Evolutionary conservation across 192 early-diverging fungal genomes (phyloP).

Genomic region (Jimgerdemannia lactiflua): DNA sequence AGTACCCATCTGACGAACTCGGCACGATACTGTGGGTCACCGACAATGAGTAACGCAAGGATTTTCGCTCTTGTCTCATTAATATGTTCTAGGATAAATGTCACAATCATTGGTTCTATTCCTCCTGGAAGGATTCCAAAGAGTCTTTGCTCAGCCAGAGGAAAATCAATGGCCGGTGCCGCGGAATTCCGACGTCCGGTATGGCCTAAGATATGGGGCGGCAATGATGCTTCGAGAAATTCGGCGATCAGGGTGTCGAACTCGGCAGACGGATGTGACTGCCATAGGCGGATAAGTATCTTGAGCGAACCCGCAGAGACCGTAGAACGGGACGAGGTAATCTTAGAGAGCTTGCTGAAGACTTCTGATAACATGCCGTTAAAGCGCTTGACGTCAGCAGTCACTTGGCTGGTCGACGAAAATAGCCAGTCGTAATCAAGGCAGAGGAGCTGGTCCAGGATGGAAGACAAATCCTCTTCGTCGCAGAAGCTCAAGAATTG

Average conservation of each 20-base stretch:
- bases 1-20: slow-evolving; percentile 6
- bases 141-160: background rate
- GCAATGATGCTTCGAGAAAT: background rate
- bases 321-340: background rate
- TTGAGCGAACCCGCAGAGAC: background rate
- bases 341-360: background rate
- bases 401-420: background rate
- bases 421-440: background rate
- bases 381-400: background rate
- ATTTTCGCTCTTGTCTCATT: slow-evolving; percentile 12
- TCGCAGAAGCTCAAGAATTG: background rate
- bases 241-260: slow-evolving; percentile 9
- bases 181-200: background rate
- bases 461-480: background rate
- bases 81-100: slow-evolving; percentile 11
- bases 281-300: slow-evolving; percentile 7
- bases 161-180: background rate
- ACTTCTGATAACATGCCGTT: background rate
- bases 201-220: background rate
- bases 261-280: slow-evolving; percentile 3
- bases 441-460: background rate
- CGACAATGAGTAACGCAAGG: slow-evolving; percentile 3
- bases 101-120: background rate
- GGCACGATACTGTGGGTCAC: background rate
- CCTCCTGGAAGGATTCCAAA: slow-evolving; percentile 7